A percentile compares a stretch with the other conserved stretches of the same genome.
Evolutionary conservation across 345 rosid species (phyloP).

Genomic region (Aethionema arabicum): DNA sequence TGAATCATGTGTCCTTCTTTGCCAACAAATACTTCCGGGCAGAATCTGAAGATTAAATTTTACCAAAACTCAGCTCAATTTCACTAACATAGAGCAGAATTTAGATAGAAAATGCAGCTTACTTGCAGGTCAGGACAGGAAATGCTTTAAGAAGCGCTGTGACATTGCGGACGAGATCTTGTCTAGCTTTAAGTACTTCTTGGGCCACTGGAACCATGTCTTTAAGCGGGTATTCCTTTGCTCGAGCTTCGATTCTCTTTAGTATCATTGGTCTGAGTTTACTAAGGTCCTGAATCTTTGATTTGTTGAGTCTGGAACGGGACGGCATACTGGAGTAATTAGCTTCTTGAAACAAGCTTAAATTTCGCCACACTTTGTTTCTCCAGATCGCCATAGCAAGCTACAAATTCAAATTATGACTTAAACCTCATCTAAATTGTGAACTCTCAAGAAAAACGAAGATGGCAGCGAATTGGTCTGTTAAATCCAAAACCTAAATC

Average conservation of each 20-base stretch:
- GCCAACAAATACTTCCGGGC: constrained; percentile 78
- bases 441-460: constrained; percentile 21
- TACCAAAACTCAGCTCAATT: too few species aligned
- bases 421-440: constrained; percentile 22
- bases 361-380: constrained; percentile 26
- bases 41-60: constrained; percentile 52
- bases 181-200: constrained; percentile 61
- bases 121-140: constrained; percentile 80
- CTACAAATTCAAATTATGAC: background rate
- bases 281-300: constrained; percentile 49
- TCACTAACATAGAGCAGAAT: too few species aligned
- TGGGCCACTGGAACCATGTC: constrained; percentile 65
- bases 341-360: constrained; percentile 21
- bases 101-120: constrained; percentile 1
- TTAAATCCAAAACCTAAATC: background rate
- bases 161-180: constrained; percentile 53
- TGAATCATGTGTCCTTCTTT: constrained; percentile 82
- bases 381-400: constrained; percentile 34
- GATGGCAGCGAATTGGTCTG: background rate
- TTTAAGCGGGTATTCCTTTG: constrained; percentile 61
- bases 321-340: constrained; percentile 25
- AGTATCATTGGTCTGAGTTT: constrained; percentile 77
- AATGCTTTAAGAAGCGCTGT: constrained; percentile 53
- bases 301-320: constrained; percentile 44
- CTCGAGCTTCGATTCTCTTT: constrained; percentile 67